phyloP scores from a whole-genome alignment of 257 asterid species.

The Gynochthodes officinalis region DNA sequence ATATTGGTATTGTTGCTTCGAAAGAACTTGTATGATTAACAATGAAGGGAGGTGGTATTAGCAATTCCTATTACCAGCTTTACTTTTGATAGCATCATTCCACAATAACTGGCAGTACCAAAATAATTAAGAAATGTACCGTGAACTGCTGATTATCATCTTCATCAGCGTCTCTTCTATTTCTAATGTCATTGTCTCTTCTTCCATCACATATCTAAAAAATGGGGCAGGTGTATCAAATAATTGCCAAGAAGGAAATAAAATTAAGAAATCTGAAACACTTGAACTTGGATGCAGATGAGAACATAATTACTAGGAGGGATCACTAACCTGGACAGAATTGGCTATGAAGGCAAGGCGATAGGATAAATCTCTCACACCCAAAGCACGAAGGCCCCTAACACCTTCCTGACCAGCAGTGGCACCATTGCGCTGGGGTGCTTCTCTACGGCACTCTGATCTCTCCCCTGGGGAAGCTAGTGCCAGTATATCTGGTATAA shows the following conservation, averaged over 20 bases:
- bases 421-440: conserved; percentile 69
- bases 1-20: not conserved
- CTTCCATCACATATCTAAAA: conserved; percentile 81
- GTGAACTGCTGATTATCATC: conserved; percentile 63
- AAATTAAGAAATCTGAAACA: not conserved
- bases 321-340: conserved; percentile 72
- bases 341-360: conserved; percentile 96
- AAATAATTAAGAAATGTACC: conserved; percentile 37
- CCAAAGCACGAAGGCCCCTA: conserved; percentile 90
- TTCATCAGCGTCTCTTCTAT: conserved; percentile 71
- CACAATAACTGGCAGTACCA: not conserved
- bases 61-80: not conserved
- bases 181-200: conserved; percentile 64
- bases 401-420: conserved; percentile 77
- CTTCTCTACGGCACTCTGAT: conserved; percentile 79
- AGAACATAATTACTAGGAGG: not conserved
- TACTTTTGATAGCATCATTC: not conserved
- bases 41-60: not conserved
- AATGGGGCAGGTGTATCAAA: conserved; percentile 5
- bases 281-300: not conserved
- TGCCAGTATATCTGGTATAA: conserved; percentile 83
- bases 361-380: conserved; percentile 90
- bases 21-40: not conserved
- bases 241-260: not conserved
- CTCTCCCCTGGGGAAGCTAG: conserved; percentile 96